These are phyloP conservation scores for Pseudogymnoascus sp. DNA, from an alignment of 2,329 filamentous ascomycete genomes.

Conservation along the genomic window DNA sequence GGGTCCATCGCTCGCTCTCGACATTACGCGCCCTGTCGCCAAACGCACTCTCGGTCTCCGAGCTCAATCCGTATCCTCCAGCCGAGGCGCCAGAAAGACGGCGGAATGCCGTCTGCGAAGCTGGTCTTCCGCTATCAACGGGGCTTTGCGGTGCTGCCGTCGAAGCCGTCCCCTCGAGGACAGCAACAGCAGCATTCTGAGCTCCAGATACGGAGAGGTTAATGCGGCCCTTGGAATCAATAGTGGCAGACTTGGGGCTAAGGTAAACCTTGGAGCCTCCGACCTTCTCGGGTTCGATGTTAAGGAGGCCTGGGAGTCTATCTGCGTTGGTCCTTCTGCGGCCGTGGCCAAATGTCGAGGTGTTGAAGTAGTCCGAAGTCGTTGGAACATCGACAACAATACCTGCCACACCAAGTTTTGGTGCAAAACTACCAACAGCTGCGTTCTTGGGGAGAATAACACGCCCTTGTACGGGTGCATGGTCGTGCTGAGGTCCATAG, in stretches of 20 bases:
- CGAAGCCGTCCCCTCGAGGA: constrained; percentile 21
- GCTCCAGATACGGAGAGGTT: constrained; percentile 20
- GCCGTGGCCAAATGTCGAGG: constrained; percentile 11
- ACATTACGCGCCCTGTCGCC: not conserved
- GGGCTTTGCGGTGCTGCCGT: not conserved
- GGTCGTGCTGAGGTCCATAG: constrained; percentile 49
- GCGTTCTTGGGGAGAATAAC: constrained; percentile 43
- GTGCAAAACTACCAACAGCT: constrained; percentile 21
- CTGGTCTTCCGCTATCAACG: constrained; percentile 1
- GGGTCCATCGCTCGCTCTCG: not conserved
- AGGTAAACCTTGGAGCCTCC: constrained; percentile 28
- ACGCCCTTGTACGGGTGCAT: constrained; percentile 48
- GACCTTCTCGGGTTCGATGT: constrained; percentile 24
- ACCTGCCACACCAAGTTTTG: constrained; percentile 27
- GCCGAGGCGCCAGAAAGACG: not conserved
- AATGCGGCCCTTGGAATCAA: constrained; percentile 26
- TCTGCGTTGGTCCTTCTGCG: constrained; percentile 6
- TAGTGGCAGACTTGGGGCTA: constrained; percentile 20
- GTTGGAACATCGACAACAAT: constrained; percentile 23
- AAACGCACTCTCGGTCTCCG: not conserved
- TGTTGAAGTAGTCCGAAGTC: constrained; percentile 10
- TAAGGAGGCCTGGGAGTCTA: constrained; percentile 16
- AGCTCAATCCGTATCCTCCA: not conserved
- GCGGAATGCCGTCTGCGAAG: not conserved
- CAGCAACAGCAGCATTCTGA: constrained; percentile 23